Base-by-base conservation (phyloP, 2,329 filamentous ascomycete species). In the Helotiales sp. region DNA sequence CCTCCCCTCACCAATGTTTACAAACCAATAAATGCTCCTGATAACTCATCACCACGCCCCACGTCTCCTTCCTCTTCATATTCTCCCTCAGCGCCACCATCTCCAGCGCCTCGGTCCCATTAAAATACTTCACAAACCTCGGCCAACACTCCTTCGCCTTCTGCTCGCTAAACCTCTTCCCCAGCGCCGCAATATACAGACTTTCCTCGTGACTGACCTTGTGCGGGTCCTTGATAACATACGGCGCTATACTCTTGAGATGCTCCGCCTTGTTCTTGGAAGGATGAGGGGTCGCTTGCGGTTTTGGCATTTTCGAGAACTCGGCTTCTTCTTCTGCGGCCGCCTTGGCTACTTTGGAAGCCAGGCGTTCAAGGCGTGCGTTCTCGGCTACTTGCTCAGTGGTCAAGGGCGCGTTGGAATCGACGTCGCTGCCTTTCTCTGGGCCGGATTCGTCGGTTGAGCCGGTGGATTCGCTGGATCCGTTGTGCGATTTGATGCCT, bases 31-130 rank as follows among this genome's bases (percentile, higher is more conserved):
- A 76, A 78, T 90, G 86, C 75, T 92, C 90, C 70, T 87, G 86
- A 84, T 90, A 89, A n/a, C 82, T 80, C 47, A 84, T 85, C 64
- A 91, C 78, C 63, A 89, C 81, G 55, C 86, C 85, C 82, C 91
- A 93, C 15, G 93, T 85, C 72, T 92, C 90, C 80, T 95, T 96
- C 65, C 93, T 85, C 82, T 96, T 97, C 81, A 96, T 86, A 6
- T 92, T 91, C 80, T 97, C 93, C 65, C 91, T 86, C n/a, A 96
- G 82, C 1, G 91, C 88, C 71, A 99, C 91, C 73, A 94, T 89
- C 80, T 99, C 96, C 67, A 98, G 83, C 2, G 94, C 90, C 75
- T 91, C 89, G 65, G 85, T 86, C 0, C 96, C 96, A 77, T 98
- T 94, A 73, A 98, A 93, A 78, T 97, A 96, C 78, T 91, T 93